Base-by-base conservation (phyloP, 108 stramenopile species). In the Nannochloropsis gaditana region DNA sequence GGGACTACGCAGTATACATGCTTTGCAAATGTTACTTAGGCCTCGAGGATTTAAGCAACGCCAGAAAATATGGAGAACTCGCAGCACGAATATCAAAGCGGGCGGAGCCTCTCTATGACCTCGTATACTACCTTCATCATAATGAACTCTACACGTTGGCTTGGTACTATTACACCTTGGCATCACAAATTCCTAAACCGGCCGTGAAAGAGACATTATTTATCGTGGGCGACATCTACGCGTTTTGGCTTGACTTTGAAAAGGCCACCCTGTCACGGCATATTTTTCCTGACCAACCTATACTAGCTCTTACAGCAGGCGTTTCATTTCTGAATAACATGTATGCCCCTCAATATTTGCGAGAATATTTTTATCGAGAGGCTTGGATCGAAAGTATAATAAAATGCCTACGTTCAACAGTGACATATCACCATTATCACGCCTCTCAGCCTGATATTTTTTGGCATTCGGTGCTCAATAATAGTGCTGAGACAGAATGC, bases 211-310 rank as follows among this genome's bases (percentile, higher is more conserved):
- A 73, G n/a, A n/a, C 59, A 3, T 8, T 73, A 2, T 73, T 73
- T n/a, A 73, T 73, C 3, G 59, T 73, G 19, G 4, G 15, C 5
- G 59, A 73, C 2, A 73, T 73, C 2, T 73, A 73, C n/a, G 59
- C 59, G 2, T 73, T 73, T n/a, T 73, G 59, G 59, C 59, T 73
- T 73, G 59, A 73, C n/a, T 73, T 73, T n/a, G 59, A 73, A 73
- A 15, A 73, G 59, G 59, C 59, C 19, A 73, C 59, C 19, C 59
- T 73, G n/a, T 73, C 59, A n/a, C 59, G 59, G 59, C 59, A 73
- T 73, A 73, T 73, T 73, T 73, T n/a, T 73, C 59, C 59, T 73
- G n/a, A 15, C 3, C 59, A 73, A 73, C 59, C 59, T n/a, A 73
- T n/a, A 73, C 59, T 73, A n/a, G 59, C n/a, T n/a, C 59, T 73